These are phyloP conservation scores for Hippophae gyantsensis DNA, from an alignment of 306 rosid species.

Conservation along the genomic window DNA sequence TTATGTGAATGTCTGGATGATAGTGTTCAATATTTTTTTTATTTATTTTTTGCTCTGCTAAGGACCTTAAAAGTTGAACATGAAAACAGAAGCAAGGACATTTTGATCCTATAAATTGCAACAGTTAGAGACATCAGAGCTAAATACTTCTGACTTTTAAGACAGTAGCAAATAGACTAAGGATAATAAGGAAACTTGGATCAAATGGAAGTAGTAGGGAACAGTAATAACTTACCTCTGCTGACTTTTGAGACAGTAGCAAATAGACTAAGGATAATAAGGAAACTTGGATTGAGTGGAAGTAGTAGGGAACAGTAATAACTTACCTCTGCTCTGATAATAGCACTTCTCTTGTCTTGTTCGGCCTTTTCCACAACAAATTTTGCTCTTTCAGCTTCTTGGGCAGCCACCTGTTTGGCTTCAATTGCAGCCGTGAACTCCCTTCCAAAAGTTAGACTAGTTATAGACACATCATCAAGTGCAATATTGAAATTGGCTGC, in stretches of 20 bases:
- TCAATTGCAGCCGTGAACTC: conserved; percentile 93
- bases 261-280: background rate
- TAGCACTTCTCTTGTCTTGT: conserved; percentile 82
- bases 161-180: background rate
- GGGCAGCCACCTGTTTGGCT: conserved; percentile 98
- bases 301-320: background rate
- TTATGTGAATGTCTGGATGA: too few species aligned
- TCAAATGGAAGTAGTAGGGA: background rate
- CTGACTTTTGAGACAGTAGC: background rate
- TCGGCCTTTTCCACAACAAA: conserved; percentile 92
- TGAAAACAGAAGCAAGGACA: background rate
- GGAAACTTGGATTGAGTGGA: background rate
- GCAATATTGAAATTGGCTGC: conserved; percentile 81
- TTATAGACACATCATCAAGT: conserved; percentile 91
- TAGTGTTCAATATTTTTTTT: too few species aligned
- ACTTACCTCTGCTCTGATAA: conserved; percentile 83
- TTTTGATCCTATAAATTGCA: background rate
- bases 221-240: too few species aligned
- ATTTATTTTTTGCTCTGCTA: too few species aligned
- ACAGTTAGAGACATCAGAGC: background rate
- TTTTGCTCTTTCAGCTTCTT: conserved; percentile 94
- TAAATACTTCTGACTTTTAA: background rate
- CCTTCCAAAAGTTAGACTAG: conserved; percentile 68
- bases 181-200: background rate
- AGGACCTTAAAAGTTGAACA: too few species aligned